Percentiles rank a stretch among this genome's conserved stretches.
Evolutionary conservation across 805 yeast species (phyloP).

Genomic region (Metschnikowia matae): DNA sequence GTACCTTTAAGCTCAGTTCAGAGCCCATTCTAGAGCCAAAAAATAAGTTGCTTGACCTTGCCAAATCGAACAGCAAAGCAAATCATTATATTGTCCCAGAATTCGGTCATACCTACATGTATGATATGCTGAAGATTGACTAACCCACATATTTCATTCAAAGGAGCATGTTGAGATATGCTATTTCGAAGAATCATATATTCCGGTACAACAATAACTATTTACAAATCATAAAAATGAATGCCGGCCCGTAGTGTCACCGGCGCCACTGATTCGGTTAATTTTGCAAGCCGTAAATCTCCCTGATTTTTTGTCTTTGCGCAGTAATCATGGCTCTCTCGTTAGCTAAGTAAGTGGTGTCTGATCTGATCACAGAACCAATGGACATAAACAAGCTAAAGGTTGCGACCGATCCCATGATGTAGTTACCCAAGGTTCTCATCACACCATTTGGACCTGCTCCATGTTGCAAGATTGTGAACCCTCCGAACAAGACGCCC

Average conservation of each 20-base stretch:
- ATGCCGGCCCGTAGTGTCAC: not conserved
- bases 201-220: not conserved
- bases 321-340: constrained; percentile 16
- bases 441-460: constrained; percentile 98
- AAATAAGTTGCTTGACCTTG: constrained; percentile 45
- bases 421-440: constrained; percentile 94
- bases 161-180: not conserved
- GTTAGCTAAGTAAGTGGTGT: constrained; percentile 32
- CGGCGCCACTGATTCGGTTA: not conserved
- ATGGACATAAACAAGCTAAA: constrained; percentile 95
- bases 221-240: not conserved
- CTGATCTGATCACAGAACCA: constrained; percentile 88
- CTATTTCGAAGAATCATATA: not conserved
- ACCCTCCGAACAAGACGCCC: constrained; percentile 92
- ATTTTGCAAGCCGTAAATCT: constrained; percentile 16
- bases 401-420: constrained; percentile 94
- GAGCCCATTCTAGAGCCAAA: constrained; percentile 88
- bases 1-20: constrained; percentile 84
- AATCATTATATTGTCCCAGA: constrained; percentile 59
- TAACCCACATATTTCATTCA: not conserved
- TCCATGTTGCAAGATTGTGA: constrained; percentile 85
- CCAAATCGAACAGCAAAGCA: constrained; percentile 34
- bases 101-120: constrained; percentile 67
- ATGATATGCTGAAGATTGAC: constrained; percentile 28
- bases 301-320: constrained; percentile 17